These are phyloP conservation scores for Botrytis fragariae DNA, from an alignment of 2,329 filamentous ascomycete species.

Conservation along the genomic window DNA sequence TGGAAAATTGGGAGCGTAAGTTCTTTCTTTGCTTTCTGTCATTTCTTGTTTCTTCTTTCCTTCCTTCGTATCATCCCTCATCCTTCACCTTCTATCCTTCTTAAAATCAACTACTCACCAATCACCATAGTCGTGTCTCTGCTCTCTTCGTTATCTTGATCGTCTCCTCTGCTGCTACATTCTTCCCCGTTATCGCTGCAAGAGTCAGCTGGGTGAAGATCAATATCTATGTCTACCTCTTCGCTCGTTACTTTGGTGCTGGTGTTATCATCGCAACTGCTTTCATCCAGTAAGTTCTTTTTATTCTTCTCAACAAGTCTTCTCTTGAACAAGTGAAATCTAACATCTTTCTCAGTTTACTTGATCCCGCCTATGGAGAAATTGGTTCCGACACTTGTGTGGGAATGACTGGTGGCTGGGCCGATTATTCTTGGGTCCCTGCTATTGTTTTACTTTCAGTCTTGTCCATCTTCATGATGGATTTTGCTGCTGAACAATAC, in stretches of 20 bases:
- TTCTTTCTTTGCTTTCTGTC: not conserved
- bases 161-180: constrained; percentile 56
- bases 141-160: constrained; percentile 73
- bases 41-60: not conserved
- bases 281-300: constrained; percentile 64
- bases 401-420: constrained; percentile 51
- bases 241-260: constrained; percentile 66
- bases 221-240: constrained; percentile 65
- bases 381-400: constrained; percentile 50
- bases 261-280: constrained; percentile 76
- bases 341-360: constrained; percentile 42
- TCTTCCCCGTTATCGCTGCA: constrained; percentile 67
- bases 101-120: not conserved
- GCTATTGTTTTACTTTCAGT: constrained; percentile 55
- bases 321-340: not conserved
- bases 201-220: constrained; percentile 55
- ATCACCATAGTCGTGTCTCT: constrained; percentile 52
- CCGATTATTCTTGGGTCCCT: constrained; percentile 35
- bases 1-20: constrained; percentile 53
- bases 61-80: not conserved
- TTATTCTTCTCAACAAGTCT: constrained; percentile 36
- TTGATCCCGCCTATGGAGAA: constrained; percentile 45
- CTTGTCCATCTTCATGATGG: constrained; percentile 55
- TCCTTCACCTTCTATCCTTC: not conserved
- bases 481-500: constrained; percentile 56